Conservation (phyloP, 768 basidiomycete species). For the Leccinum disarticulatum region DNA sequence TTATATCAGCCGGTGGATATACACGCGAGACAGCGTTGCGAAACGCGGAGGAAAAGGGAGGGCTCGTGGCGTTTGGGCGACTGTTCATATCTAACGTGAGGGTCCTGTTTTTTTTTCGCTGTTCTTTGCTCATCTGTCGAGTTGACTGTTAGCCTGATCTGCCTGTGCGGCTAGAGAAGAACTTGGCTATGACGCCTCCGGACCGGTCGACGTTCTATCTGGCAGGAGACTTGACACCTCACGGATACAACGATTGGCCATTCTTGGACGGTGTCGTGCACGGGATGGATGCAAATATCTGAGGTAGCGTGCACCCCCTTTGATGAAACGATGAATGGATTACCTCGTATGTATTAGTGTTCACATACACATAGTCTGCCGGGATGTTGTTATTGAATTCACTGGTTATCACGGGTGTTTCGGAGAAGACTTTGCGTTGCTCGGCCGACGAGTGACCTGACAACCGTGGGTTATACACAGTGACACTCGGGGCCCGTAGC, state of each 20-base stretch:
- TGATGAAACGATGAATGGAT: background rate
- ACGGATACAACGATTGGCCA: background rate
- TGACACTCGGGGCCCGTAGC: background rate
- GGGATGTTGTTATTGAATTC: background rate
- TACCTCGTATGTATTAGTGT: background rate
- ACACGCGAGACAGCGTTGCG: background rate
- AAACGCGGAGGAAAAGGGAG: background rate
- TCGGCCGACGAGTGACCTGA: slow-evolving; percentile 14
- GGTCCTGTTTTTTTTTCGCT: background rate
- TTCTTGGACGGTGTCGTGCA: background rate
- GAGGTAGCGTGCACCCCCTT: background rate
- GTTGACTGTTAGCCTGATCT: background rate
- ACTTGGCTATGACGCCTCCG: background rate
- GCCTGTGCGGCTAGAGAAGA: background rate
- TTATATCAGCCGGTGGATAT: background rate
- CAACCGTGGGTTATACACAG: background rate
- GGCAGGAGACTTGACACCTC: background rate
- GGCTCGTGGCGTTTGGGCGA: background rate
- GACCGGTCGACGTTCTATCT: background rate
- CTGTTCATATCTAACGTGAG: background rate
- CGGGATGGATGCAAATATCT: background rate
- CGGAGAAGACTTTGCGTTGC: background rate
- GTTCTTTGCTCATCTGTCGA: background rate
- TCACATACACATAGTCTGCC: background rate
- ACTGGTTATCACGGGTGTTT: background rate